Percentiles rank a stretch among this genome's conserved stretches.
These are phyloP conservation scores for Microbotryum saponariae DNA, from an alignment of 1,284 basidiomycete species.

Conservation along the genomic window DNA sequence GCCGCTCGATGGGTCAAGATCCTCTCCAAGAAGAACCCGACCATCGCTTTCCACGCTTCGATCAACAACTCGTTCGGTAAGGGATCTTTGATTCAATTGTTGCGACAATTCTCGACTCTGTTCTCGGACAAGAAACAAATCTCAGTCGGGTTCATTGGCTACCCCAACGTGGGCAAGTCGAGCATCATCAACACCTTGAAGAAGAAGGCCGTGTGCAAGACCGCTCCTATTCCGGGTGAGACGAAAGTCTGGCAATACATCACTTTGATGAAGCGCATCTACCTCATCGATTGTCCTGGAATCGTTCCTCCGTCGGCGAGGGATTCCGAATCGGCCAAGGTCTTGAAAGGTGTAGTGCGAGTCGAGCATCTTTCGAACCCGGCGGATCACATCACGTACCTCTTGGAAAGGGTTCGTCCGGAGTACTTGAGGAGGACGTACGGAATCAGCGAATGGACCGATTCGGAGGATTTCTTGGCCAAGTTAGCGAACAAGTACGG, in stretches of 20 bases:
- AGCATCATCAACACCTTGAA: slow-evolving; percentile 98
- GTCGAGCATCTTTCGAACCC: slow-evolving; percentile 92
- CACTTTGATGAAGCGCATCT: slow-evolving; percentile 88
- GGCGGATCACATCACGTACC: slow-evolving; percentile 81
- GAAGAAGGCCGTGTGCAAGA: slow-evolving; percentile 94
- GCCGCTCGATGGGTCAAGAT: slow-evolving; percentile 96
- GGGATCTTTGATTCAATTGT: slow-evolving; percentile 91
- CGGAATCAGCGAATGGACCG: slow-evolving; percentile 56
- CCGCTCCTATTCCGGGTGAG: slow-evolving; percentile 95
- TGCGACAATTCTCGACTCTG: slow-evolving; percentile 92
- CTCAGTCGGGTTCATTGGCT: slow-evolving; percentile 94
- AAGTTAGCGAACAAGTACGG: slow-evolving; percentile 85
- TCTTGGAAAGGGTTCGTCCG: slow-evolving; percentile 84
- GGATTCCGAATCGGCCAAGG: slow-evolving; percentile 85
- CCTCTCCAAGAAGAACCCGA: slow-evolving; percentile 86
- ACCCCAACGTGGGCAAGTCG: slow-evolving; percentile 97
- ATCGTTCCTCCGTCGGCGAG: slow-evolving; percentile 88
- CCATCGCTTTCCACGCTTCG: slow-evolving; percentile 96
- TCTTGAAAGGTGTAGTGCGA: slow-evolving; percentile 93
- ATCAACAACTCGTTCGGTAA: slow-evolving; percentile 99
- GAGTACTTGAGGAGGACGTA: slow-evolving; percentile 91
- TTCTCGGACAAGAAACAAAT: slow-evolving; percentile 99
- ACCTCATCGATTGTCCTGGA: slow-evolving; percentile 98
- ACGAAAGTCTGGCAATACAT: slow-evolving; percentile 99
- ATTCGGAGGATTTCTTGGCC: slow-evolving; percentile 71